These are phyloP conservation scores for Trichoderma guizhouense DNA, from an alignment of 2,329 filamentous ascomycete genomes.

Conservation along the genomic window DNA sequence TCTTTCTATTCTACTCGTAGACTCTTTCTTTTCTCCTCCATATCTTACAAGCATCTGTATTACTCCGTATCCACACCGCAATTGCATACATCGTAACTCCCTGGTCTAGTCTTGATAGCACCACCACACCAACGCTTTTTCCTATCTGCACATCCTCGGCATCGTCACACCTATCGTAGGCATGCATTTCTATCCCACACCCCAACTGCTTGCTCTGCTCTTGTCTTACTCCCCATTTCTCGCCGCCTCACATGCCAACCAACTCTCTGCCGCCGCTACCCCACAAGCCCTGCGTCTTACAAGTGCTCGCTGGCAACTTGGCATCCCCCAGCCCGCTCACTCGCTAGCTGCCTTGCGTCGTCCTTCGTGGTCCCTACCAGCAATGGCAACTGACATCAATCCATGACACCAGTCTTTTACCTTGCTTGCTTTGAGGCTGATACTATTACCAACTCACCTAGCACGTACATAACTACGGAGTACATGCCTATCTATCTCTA, in stretches of 20 bases:
- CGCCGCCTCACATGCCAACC: constrained; percentile 14
- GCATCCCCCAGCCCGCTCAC: neutral
- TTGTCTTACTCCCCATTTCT: neutral
- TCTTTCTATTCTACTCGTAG: neutral
- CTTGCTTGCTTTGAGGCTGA: neutral
- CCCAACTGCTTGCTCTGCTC: neutral
- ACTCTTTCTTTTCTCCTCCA: neutral
- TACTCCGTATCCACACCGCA: neutral
- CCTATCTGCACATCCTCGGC: neutral
- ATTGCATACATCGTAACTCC: neutral
- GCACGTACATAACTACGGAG: neutral
- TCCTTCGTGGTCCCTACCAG: neutral
- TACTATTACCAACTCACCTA: neutral
- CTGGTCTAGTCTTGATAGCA: neutral
- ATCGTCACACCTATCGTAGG: neutral
- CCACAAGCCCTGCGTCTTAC: constrained; percentile 8
- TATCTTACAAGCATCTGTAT: neutral
- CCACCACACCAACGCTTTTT: neutral
- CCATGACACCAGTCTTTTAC: neutral
- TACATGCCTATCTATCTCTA: neutral
- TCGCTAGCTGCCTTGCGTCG: neutral
- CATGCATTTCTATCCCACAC: neutral
- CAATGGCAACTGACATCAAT: neutral
- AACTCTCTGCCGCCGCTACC: neutral
- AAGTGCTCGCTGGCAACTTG: constrained; percentile 9